A percentile compares a stretch with the other conserved stretches of the same genome.
These are phyloP conservation scores for Datisca glomerata DNA, from an alignment of 306 rosid genomes.

Conservation along the genomic window DNA sequence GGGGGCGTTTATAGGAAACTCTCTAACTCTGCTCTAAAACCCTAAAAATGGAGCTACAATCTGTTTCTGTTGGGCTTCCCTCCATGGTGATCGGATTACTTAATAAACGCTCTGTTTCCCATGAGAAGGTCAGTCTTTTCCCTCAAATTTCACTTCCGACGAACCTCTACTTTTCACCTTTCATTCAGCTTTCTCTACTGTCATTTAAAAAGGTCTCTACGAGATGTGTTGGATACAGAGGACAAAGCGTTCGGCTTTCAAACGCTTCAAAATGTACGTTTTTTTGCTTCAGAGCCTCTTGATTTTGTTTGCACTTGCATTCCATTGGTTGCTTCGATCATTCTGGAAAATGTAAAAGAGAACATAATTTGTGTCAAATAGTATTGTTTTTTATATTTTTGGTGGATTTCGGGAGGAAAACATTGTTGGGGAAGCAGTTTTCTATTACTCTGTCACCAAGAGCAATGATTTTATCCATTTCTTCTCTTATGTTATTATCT, in stretches of 20 bases:
- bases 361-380: not conserved
- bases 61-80: conserved; percentile 32
- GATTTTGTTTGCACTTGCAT: not conserved
- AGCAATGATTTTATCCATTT: not conserved
- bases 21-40: conserved; percentile 25
- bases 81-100: conserved; percentile 15
- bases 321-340: not conserved
- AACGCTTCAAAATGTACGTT: conserved; percentile 22
- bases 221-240: conserved; percentile 9
- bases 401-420: too few species aligned
- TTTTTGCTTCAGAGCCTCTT: not conserved
- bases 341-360: not conserved
- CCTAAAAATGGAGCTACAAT: conserved; percentile 28
- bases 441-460: too few species aligned
- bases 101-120: conserved; percentile 12
- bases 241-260: conserved; percentile 11
- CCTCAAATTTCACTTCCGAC: not conserved
- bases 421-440: too few species aligned
- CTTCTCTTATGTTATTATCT: not conserved
- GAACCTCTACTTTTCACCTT: not conserved
- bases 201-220: conserved; percentile 6
- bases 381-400: not conserved
- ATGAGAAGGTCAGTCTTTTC: conserved; percentile 1
- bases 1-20: conserved; percentile 3
- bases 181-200: too few species aligned